These are phyloP conservation scores for Ophiostoma perfectum DNA, from an alignment of 2,329 filamentous ascomycete species.

Conservation along the genomic window DNA sequence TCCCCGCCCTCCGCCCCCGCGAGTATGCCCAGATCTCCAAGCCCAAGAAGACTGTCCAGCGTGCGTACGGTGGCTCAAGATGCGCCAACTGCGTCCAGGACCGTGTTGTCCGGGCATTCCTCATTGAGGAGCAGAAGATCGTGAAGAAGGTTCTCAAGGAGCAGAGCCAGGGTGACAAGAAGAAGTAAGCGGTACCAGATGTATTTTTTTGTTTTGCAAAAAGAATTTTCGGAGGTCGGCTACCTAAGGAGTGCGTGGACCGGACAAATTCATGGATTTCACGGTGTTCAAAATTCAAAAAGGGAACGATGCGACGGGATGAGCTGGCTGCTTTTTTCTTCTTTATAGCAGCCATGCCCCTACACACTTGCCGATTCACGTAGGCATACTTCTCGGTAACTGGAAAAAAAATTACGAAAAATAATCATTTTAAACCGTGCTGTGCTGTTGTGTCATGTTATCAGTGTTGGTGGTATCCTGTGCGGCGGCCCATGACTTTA, in stretches of 20 bases:
- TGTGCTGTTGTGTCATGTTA: not conserved
- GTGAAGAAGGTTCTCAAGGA: conserved; percentile 99
- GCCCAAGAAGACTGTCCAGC: conserved; percentile 99
- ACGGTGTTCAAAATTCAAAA: conserved; percentile 20
- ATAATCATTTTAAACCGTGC: not conserved
- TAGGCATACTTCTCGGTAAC: conserved; percentile 17
- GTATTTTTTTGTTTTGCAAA: conserved; percentile 15
- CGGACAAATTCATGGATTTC: conserved; percentile 17
- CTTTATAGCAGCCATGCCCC: conserved; percentile 15
- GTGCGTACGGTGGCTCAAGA: conserved; percentile 96
- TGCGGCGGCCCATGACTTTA: too few relatives aligned
- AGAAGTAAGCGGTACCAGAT: conserved; percentile 25
- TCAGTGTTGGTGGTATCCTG: not conserved
- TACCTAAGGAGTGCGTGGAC: conserved; percentile 8
- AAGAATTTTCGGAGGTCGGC: conserved; percentile 15
- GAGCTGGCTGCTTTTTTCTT: conserved; percentile 16
- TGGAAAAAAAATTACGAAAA: conserved; percentile 20
- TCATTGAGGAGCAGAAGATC: conserved; percentile 99
- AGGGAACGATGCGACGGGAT: conserved; percentile 16
- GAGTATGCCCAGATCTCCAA: conserved; percentile 96
- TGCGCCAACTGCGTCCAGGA: conserved; percentile 98
- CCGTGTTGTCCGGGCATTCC: conserved; percentile 93
- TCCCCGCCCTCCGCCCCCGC: conserved; percentile 90
- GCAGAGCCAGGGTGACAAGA: conserved; percentile 45
- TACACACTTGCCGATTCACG: conserved; percentile 11